Conservation (phyloP, 108 stramenopile genomes). For the Skeletonema grethae region DNA sequence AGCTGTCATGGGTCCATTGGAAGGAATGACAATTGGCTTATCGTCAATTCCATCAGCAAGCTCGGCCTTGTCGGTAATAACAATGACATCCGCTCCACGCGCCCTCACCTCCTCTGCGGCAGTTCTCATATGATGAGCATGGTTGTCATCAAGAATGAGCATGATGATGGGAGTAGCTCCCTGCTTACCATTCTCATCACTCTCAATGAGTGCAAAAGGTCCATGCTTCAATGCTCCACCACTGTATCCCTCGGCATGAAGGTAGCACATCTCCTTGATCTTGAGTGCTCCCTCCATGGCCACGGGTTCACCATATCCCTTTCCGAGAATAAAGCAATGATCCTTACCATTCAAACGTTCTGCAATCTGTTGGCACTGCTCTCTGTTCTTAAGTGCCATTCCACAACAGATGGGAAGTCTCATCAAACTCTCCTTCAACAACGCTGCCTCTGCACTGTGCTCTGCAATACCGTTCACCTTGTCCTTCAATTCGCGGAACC, state of each 20-base stretch:
- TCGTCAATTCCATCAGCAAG: constrained; percentile 86
- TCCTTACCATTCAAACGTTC: constrained; percentile 83
- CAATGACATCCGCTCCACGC: constrained; percentile 91
- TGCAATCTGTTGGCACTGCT: constrained; percentile 86
- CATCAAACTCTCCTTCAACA: constrained; percentile 91
- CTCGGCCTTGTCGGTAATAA: constrained; percentile 91
- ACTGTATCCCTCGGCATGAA: constrained; percentile 98
- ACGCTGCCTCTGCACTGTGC: constrained; percentile 57
- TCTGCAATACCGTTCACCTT: constrained; percentile 56
- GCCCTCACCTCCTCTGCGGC: constrained; percentile 96
- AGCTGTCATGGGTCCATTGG: constrained; percentile 94
- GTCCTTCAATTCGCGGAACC: constrained; percentile 89
- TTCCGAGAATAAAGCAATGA: constrained; percentile 95
- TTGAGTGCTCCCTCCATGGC: constrained; percentile 98
- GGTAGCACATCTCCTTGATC: constrained; percentile 98
- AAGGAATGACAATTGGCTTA: constrained; percentile 92
- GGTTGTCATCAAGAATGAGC: constrained; percentile 95
- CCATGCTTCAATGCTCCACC: constrained; percentile 99
- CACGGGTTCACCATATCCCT: constrained; percentile 93
- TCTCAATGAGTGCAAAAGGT: constrained; percentile 95
- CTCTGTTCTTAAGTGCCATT: constrained; percentile 92
- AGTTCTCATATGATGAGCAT: constrained; percentile 92
- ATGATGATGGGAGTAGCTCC: constrained; percentile 98
- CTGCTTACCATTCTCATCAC: constrained; percentile 82
- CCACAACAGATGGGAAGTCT: constrained; percentile 96